A percentile compares a stretch with the other conserved stretches of the same genome.
Conservation (phyloP, 2,329 filamentous ascomycete species). For the Penicillium sp. region DNA sequence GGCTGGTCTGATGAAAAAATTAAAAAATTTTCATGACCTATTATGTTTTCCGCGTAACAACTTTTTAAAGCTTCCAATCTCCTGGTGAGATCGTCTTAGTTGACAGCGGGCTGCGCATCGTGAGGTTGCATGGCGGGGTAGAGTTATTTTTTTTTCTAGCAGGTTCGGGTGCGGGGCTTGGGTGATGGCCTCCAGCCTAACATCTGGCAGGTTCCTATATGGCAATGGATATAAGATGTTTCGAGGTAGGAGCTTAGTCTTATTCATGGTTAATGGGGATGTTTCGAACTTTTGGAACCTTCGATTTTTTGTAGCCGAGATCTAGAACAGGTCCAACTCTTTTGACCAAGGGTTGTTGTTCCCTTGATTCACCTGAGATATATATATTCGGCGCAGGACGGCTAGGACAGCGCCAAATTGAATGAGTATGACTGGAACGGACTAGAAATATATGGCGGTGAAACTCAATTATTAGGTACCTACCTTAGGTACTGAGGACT, state of each 20-base stretch:
- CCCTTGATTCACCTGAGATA: background rate
- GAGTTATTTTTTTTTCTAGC: slow-evolving; percentile 5
- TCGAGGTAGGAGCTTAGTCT: too few relatives aligned
- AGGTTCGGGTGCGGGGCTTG: slow-evolving; percentile 3
- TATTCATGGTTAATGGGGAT: background rate
- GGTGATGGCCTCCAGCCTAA: background rate
- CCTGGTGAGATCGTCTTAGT: background rate
- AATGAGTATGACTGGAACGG: background rate
- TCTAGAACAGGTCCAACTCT: too few relatives aligned
- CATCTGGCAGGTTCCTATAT: background rate
- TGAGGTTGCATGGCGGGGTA: slow-evolving; percentile 7
- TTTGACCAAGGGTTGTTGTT: too few relatives aligned
- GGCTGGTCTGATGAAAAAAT: slow-evolving; percentile 43
- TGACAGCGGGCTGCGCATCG: background rate
- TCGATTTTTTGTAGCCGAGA: background rate
- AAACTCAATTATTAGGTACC: background rate
- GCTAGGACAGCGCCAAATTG: background rate
- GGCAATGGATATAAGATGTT: background rate
- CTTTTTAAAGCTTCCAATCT: background rate
- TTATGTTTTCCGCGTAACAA: background rate
- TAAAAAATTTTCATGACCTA: slow-evolving; percentile 36
- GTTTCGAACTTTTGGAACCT: background rate
- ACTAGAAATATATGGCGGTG: background rate
- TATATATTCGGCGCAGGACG: background rate
- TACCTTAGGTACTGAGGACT: background rate